Base-by-base conservation (phyloP, 768 basidiomycete genomes). In the Leccinum subgranulosum region DNA sequence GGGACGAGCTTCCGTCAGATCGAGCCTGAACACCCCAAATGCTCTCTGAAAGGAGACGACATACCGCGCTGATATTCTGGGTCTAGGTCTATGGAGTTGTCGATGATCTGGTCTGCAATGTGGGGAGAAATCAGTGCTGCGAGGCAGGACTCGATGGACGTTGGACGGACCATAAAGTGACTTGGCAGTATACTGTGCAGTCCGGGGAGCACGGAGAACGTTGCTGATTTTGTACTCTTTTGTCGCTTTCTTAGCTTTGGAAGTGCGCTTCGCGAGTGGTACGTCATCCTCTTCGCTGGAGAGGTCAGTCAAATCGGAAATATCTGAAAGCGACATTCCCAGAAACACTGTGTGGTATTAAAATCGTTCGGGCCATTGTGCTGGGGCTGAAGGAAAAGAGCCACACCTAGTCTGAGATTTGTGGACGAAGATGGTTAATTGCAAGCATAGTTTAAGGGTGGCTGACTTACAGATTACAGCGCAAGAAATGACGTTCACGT, bases 1-100 rank as follows among this genome's bases (percentile, higher is more conserved):
- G 19, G 19, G 54, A 49, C 15, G 9, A 31, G 15, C 8, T n/a
- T 1, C 29, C 27, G 14, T 60, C n/a, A 64, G 49, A 57, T 49
- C 17, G 28, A 14, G 21, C n/a, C 2, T 15, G n/a, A 4, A 43
- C n/a, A 31, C 7, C n/a, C 10, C 31, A 15, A 19, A 28, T 25
- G 27, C 29, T 10, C n/a, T 53, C 31, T 12, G 21, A 21, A 49
- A 31, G 5, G 14, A 39, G n/a, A 49, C 11, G 8, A 53, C 73
- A 39, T 52, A 83, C 85, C 82, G 67, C 86, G 75, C 62, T 88
- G 86, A 66, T 87, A 87, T 58, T 86, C 84, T 0, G 86, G 85
- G 57, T 87, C 76, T 8, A 87, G 73, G 54, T 85, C 77, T 45
- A 87, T 79, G 10, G 66, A 61, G 6, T 72, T 75, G 5, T 79